Base-by-base conservation (phyloP, 495 filamentous ascomycete species). In the Lepidopterella palustris region DNA sequence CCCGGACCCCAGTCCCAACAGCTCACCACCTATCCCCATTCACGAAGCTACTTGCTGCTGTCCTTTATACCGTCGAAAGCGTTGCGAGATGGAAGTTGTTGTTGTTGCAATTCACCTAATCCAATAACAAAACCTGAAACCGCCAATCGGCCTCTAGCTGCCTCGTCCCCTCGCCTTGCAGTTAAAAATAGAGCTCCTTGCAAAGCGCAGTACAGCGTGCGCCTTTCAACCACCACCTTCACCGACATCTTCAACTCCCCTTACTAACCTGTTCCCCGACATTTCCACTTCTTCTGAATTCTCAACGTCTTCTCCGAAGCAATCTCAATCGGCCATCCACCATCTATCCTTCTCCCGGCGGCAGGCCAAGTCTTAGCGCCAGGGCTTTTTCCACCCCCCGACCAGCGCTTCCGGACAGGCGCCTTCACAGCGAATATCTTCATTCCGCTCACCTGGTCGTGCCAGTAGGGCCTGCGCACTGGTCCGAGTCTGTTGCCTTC, bases 351-450 rank as follows among this genome's bases (percentile, higher is more conserved):
- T 27, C 32, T 42, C 11, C 48, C 23, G 55, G 58, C 60, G 55
- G 59, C 61, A 64, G 65, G 64, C 61, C 57, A 68, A 68, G 61
- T 62, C 50, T 64, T 59, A 64, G 65, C 65, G 65, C 65, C 61
- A 63, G 55, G 42, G 11, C 64, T 49, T 45, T n/a, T 45, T 27
- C 26, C 49, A 57, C 47, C 31, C 59, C 59, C 47, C 48, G 39
- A 29, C 50, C 60, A 68, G 65, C 65, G 61, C 65, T 68, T 64
- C 61, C 53, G 47, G 47, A 54, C 61, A 59, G 53, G 60, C 65
- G 58, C 58, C 47, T 26, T 61, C 28, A 18, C 61, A 25, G 57
- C 58, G 58, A 55, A 53, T 57, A 62, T 59, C 61, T 21, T 60
- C 61, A 29, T 40, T 55, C 29, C 20, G 6, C 13, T 2, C 40